Conservation (phyloP, 768 basidiomycete species). For the Podaxis sp. region DNA sequence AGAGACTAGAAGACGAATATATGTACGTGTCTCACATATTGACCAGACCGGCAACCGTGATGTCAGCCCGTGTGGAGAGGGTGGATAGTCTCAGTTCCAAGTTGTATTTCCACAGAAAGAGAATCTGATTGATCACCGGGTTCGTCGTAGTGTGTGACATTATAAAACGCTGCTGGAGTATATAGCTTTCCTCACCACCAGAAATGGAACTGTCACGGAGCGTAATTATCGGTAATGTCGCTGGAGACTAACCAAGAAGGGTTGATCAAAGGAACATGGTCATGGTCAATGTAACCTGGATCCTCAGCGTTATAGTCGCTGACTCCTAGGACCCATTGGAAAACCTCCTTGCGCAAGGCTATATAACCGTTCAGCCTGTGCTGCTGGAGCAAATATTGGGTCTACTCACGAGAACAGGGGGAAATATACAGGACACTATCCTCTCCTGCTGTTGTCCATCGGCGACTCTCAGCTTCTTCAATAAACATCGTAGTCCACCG, state of each 20-base stretch:
- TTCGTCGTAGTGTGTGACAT: not conserved
- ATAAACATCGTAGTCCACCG: not conserved
- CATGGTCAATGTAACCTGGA: not conserved
- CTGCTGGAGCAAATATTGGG: not conserved
- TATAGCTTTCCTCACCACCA: too few species aligned
- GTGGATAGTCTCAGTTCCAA: not conserved
- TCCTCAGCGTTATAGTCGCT: not conserved
- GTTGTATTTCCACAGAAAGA: not conserved
- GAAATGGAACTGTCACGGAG: too few species aligned
- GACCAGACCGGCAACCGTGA: not conserved
- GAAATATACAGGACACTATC: not conserved
- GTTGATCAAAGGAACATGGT: not conserved
- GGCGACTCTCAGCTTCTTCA: not conserved
- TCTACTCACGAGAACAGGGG: not conserved
- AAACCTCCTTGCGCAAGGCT: not conserved
- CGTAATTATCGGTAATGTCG: not conserved
- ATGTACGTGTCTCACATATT: not conserved
- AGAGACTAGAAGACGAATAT: not conserved
- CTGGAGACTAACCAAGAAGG: not conserved
- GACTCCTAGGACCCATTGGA: not conserved
- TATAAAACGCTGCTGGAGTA: too few species aligned
- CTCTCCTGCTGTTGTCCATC: not conserved
- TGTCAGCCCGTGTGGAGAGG: not conserved
- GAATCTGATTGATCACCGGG: not conserved
- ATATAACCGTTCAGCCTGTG: not conserved